phyloP scores from a whole-genome alignment of 345 rosid species.

The Erucastrum elatum region DNA sequence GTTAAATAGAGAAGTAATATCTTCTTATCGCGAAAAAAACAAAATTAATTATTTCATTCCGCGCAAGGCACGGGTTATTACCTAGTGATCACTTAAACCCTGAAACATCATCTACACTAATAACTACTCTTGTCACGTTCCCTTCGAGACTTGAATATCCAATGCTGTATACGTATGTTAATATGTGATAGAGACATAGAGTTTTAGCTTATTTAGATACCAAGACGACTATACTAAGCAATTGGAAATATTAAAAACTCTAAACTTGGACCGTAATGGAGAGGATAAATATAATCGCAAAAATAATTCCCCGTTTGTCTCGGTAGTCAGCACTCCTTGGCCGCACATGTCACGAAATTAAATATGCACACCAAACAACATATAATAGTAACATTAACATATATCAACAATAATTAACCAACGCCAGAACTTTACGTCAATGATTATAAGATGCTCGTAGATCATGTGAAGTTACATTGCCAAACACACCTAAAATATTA shows the following conservation, averaged over 20 bases:
- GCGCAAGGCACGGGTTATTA: too few relatives aligned
- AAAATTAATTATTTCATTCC: too few relatives aligned
- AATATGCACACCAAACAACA: constrained; percentile 29
- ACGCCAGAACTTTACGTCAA: constrained; percentile 36
- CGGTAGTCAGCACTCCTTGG: constrained; percentile 25
- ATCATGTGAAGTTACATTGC: constrained; percentile 39
- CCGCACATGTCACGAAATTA: constrained; percentile 30
- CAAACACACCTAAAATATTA: constrained; percentile 6
- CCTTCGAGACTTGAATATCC: too few relatives aligned
- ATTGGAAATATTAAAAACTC: not conserved
- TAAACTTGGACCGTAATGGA: not conserved
- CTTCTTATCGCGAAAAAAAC: too few relatives aligned
- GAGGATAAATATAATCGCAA: not conserved
- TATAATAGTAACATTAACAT: constrained; percentile 20
- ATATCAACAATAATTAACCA: constrained; percentile 23
- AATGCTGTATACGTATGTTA: too few relatives aligned
- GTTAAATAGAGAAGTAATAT: too few relatives aligned
- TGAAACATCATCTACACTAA: not conserved
- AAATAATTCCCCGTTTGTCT: not conserved
- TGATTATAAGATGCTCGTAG: constrained; percentile 38
- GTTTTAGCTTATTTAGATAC: not conserved
- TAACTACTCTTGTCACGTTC: not conserved
- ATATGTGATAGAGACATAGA: too few relatives aligned
- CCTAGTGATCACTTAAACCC: not conserved
- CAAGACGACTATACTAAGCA: not conserved